phyloP scores from a whole-genome alignment of 2,329 filamentous ascomycete genomes.

The Didymella pinodella region DNA sequence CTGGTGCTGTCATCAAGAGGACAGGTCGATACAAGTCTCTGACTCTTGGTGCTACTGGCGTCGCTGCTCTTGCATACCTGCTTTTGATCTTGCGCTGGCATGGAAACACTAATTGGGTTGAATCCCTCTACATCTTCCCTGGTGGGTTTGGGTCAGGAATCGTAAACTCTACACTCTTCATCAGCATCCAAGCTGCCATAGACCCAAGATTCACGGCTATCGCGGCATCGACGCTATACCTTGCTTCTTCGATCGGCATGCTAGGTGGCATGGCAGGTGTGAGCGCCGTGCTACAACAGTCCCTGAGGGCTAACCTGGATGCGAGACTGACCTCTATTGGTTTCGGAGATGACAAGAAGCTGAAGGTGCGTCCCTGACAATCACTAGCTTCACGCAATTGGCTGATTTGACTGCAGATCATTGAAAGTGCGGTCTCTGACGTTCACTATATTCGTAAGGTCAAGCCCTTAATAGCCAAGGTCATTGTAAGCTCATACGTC shows the following conservation, averaged over 20 bases:
- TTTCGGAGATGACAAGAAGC: constrained; percentile 11
- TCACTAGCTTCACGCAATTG: background rate
- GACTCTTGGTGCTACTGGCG: constrained; percentile 28
- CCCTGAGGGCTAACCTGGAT: constrained; percentile 28
- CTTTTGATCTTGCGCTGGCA: constrained; percentile 41
- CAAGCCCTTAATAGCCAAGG: constrained; percentile 19
- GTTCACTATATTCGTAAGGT: constrained; percentile 32
- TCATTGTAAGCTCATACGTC: constrained; percentile 30
- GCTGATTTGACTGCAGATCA: constrained; percentile 18
- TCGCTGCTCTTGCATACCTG: constrained; percentile 32
- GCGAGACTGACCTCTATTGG: constrained; percentile 23
- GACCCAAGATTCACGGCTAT: constrained; percentile 32
- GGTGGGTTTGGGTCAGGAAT: constrained; percentile 41
- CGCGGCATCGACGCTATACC: constrained; percentile 34
- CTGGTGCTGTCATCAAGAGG: constrained; percentile 31
- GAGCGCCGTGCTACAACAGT: constrained; percentile 34
- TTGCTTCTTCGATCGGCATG: constrained; percentile 27
- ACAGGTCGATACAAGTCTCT: constrained; percentile 40
- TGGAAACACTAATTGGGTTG: constrained; percentile 38
- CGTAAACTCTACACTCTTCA: constrained; percentile 37
- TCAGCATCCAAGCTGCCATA: constrained; percentile 36
- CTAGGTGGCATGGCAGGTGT: constrained; percentile 36
- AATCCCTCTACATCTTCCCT: constrained; percentile 39
- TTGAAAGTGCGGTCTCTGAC: constrained; percentile 32
- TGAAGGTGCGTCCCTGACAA: constrained; percentile 8